Evolutionary conservation across 1,139 yeast species (phyloP).

Genomic region (Meyerozyma elateridarum): DNA sequence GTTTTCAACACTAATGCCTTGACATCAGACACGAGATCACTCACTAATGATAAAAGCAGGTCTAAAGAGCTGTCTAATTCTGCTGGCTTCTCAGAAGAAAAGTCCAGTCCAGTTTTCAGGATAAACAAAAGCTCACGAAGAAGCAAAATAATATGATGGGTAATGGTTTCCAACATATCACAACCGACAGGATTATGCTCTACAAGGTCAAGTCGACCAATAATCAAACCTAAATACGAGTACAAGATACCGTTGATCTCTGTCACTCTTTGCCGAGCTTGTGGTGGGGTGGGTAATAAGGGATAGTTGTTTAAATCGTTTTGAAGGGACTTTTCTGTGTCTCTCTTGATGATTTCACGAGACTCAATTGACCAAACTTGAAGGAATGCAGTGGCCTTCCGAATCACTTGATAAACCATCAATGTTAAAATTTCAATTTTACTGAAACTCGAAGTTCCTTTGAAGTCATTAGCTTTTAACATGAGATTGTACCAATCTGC

Average conservation of each 20-base stretch:
- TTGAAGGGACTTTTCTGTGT: constrained; percentile 32
- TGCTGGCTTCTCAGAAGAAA: constrained; percentile 36
- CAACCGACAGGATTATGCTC: constrained; percentile 71
- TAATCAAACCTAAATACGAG: constrained; percentile 64
- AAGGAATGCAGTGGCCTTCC: constrained; percentile 68
- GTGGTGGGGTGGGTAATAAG: constrained; percentile 52
- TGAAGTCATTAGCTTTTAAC: constrained; percentile 79
- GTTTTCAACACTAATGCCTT: constrained; percentile 58
- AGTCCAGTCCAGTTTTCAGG: constrained; percentile 50
- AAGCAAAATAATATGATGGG: constrained; percentile 63
- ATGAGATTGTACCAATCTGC: constrained; percentile 91
- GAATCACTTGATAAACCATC: constrained; percentile 69
- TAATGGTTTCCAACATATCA: constrained; percentile 57
- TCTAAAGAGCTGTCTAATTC: constrained; percentile 55
- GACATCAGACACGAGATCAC: constrained; percentile 62
- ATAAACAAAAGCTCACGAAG: constrained; percentile 62
- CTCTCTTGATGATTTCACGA: constrained; percentile 33
- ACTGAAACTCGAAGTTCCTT: constrained; percentile 60
- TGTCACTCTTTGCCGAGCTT: constrained; percentile 64
- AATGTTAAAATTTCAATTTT: constrained; percentile 69
- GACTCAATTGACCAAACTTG: constrained; percentile 71
- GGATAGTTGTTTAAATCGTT: constrained; percentile 41
- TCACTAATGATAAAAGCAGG: constrained; percentile 53
- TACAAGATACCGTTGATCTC: constrained; percentile 71
- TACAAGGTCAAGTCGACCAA: constrained; percentile 70